Base-by-base conservation (phyloP, 148 eudicot species). In the Spergularia marina region DNA sequence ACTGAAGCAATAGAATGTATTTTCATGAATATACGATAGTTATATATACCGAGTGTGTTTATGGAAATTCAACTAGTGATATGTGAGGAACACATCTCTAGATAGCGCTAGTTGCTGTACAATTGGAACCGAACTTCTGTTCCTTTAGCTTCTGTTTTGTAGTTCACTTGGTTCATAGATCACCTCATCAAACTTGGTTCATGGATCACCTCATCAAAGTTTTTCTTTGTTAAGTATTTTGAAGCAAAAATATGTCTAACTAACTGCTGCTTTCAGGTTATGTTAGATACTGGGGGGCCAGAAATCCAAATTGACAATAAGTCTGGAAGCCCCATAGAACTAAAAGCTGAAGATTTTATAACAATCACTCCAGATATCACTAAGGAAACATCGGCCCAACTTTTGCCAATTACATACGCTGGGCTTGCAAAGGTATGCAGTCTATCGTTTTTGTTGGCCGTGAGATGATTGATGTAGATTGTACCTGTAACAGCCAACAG, bases 231-330 rank as follows among this genome's bases (percentile, higher is more conserved):
- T 12, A n/a, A 10, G 18, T 17, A 16, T 17, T 17, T 25, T 49
- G 60, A 55, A 40, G 70, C n/a, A 10, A 55, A 15, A 55, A 12
- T 64, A 60, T 71, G 4, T 13, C 12, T 78, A 4, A 77, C 66
- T 44, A 10, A 73, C 25, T 51, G n/a, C 65, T 80, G 21, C 15
- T 14, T 73, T 65, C 83, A 88, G 91, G 89, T 88, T 39, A 86
- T 88, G 91, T 78, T 88, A 58, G 91, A 88, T 83, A 88, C 91
- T 17, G 85, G 81, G 74, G 91, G 91, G 40, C 91, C 91, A n/a
- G 89, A 85, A 77, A 80, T 88, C 23, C 86, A 84, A n/a, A 84
- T 88, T 75, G 49, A 49, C 56, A 88, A 88, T 60, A 78, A 84
- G 78, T 71, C 84, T 49, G 91, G 88, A 40, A 83, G 82, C 17